Evolutionary conservation across 1,284 basidiomycete genomes (phyloP), one percentile per base, ranked within the genome.

Genomic region (Moniliella sp.): DNA sequence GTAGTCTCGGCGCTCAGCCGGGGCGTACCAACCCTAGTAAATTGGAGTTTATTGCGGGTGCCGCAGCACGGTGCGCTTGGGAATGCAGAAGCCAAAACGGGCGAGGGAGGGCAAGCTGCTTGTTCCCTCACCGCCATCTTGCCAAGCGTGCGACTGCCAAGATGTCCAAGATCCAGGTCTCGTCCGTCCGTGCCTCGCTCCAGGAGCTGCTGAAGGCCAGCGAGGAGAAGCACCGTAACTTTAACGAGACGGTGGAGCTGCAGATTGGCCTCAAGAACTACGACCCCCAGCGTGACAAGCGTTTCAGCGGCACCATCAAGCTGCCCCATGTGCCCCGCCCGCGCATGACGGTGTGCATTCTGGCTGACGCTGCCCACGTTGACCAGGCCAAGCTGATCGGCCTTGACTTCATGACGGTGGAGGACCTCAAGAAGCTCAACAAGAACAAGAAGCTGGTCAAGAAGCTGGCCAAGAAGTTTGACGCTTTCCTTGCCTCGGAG

Each of bases 381-480:
- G 88, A 99, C 68, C 80, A 83, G 62, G 84, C 84, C 37, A 93
- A 93, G 71, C 78, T 84, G 65, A 88, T 91, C 50, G 78, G 83
- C 53, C 75, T 91, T 48, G 84, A 91, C 65, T 88, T 52, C 52
- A 94, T 93, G 86, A 88, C 83, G 49, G 91, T 94, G 56, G 88
- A 97, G 61, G 88, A 97, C 67, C 72, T 97, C 68, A 99, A 97
- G 69, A 97, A 97, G 68, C 74, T 93, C 53, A 93, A 91, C 77
- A 91, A 91, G 72, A 97, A 97, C 76, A 97, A 97, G 74, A 99
- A 99, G 71, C 81, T 99, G 47, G 88, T 99, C 62, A 99, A 99
- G 75, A 97, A 64, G 72, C 80, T 97, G 54, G 88, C 88, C 48
- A 93, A 94, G 72, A 94, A 94, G 67, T 88, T 94, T 69, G 88